Conservation (phyloP, 1,139 yeast genomes). For the Starmera stellimalicola region DNA sequence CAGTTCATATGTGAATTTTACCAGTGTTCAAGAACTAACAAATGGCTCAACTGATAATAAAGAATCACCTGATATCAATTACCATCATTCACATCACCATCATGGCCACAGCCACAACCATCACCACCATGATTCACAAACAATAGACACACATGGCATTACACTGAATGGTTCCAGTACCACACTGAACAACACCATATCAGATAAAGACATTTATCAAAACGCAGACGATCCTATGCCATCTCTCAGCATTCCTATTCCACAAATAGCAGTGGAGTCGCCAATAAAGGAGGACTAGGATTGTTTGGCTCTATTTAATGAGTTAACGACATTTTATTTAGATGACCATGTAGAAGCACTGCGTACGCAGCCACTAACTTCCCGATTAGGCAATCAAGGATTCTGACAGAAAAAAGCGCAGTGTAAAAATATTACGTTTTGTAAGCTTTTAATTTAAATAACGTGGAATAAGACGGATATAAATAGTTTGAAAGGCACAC, state of each 20-base stretch:
- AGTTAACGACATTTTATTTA: no score
- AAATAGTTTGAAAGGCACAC: no score
- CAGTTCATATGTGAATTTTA: slow-evolving; percentile 4
- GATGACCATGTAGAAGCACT: no score
- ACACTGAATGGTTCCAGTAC: neutral
- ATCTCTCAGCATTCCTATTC: neutral
- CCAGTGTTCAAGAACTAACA: slow-evolving; percentile 1
- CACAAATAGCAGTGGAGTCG: neutral
- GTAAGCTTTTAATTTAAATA: no score
- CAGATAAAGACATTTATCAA: neutral
- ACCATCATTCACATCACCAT: neutral
- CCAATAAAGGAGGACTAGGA: no score
- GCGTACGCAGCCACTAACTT: no score
- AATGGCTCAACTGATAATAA: neutral
- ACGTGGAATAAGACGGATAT: no score
- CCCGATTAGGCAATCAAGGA: no score
- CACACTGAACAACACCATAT: neutral
- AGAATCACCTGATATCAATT: neutral
- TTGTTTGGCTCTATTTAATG: no score
- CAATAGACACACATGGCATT: neutral
- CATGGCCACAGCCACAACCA: neutral
- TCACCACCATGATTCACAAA: neutral
- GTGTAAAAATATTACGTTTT: no score
- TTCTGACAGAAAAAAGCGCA: no score
- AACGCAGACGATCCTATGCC: neutral